These are phyloP conservation scores for Jasminum sambac DNA, from an alignment of 257 asterid species.

Conservation along the genomic window DNA sequence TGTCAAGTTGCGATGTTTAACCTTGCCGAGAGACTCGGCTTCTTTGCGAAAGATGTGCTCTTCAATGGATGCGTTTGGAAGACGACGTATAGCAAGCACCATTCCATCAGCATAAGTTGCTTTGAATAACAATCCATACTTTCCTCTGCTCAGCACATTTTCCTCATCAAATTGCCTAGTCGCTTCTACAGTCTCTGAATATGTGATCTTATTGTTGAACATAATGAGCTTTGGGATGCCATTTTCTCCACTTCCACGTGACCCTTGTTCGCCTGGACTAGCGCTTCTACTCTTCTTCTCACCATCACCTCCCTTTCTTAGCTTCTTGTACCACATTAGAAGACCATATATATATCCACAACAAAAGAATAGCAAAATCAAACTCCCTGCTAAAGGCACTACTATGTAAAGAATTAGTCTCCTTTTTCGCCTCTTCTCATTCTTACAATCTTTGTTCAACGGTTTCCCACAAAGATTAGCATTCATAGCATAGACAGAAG, in stretches of 20 bases:
- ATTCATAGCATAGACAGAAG: constrained; percentile 58
- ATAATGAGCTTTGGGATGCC: constrained; percentile 71
- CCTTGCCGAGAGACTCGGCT: constrained; percentile 74
- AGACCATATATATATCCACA: constrained; percentile 64
- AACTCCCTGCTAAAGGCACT: constrained; percentile 62
- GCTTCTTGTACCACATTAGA: constrained; percentile 60
- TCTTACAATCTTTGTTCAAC: constrained; percentile 44
- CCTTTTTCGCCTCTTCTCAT: constrained; percentile 37
- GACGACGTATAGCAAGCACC: constrained; percentile 81
- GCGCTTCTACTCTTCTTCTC: constrained; percentile 76
- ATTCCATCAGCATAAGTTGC: constrained; percentile 81
- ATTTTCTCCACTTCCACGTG: constrained; percentile 76
- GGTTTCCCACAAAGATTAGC: constrained; percentile 67
- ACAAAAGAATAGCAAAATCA: constrained; percentile 55
- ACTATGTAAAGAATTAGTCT: constrained; percentile 55
- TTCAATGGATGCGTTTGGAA: constrained; percentile 60
- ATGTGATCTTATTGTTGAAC: constrained; percentile 79
- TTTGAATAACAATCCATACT: constrained; percentile 65
- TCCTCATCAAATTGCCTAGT: constrained; percentile 91
- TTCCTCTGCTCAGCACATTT: constrained; percentile 70
- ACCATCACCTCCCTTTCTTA: constrained; percentile 47
- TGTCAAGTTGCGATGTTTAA: constrained; percentile 72
- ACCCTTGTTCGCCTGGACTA: constrained; percentile 62
- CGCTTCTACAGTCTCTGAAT: constrained; percentile 79
- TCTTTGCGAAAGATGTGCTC: constrained; percentile 66